Conservation (phyloP, 2,329 filamentous ascomycete genomes). For the Aureobasidium sp. region DNA sequence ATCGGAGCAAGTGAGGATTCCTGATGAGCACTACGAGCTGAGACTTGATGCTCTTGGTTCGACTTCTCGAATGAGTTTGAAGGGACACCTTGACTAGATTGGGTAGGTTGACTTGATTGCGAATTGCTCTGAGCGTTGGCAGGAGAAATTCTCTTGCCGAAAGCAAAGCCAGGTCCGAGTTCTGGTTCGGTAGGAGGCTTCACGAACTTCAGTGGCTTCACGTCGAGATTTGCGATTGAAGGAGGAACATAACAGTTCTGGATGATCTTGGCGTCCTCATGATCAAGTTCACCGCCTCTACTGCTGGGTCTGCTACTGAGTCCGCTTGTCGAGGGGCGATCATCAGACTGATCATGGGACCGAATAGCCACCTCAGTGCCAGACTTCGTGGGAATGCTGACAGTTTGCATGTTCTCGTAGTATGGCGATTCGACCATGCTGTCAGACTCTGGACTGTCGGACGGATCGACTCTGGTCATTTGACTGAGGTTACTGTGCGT, state of each 20-base stretch:
- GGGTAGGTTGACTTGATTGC: background rate
- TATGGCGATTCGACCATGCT: background rate
- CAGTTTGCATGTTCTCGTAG: background rate
- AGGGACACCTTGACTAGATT: background rate
- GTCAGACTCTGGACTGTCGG: background rate
- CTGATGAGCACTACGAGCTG: background rate
- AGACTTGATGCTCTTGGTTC: conserved; percentile 11
- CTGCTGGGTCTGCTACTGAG: conserved; percentile 13
- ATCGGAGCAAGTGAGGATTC: background rate
- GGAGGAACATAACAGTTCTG: background rate
- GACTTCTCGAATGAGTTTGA: background rate
- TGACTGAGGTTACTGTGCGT: background rate
- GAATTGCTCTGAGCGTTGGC: background rate
- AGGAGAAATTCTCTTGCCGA: background rate
- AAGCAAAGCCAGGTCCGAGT: background rate
- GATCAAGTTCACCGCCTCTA: background rate
- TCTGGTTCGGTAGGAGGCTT: background rate
- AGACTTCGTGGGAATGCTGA: conserved; percentile 12
- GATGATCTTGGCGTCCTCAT: background rate
- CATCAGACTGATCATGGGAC: background rate
- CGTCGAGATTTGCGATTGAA: background rate
- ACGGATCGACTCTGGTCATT: background rate
- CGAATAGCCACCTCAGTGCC: background rate
- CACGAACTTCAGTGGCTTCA: background rate
- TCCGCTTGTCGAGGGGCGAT: background rate